Base-by-base conservation (phyloP, 257 asterid genomes). In the Hygrophila difformis region DNA sequence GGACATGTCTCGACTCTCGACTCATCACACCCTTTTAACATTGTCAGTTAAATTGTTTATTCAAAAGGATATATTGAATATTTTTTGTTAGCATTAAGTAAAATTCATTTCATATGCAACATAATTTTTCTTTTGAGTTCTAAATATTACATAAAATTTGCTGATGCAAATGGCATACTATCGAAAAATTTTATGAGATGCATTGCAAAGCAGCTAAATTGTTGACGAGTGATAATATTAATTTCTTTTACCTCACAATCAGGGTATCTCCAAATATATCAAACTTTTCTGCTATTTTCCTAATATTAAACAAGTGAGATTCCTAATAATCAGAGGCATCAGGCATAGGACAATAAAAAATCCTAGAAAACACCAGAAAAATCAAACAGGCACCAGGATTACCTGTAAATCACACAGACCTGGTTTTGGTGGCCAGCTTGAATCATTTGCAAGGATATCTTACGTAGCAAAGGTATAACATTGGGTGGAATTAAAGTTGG, bases 351-450 rank as follows among this genome's bases (percentile, higher is more conserved):
- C 6, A 18, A 21, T 44, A n/a, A n/a, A n/a, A n/a, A 26, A 26
- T 8, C 39, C 41, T 33, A 42, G 31, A 11, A 8, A 39, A 41
- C 18, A 20, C 37, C 53, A 33, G 36, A 41, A 39, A 61, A 44
- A 13, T 14, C 41, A 35, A 42, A 40, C 0, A 0, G 9, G 36
- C 17, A 45, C 42, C 21, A 44, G 47, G 10, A 22, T 53, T 53
- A 82, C 98, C 93, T 77, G 74, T 77, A 85, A 55, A 74, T 66
- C 49, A 56, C 74, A 59, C 73, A 60, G 43, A 82, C 62, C 60
- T 85, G 91, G 51, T 59, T 91, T 49, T 77, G 91, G 49, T 79
- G 88, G 37, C 93, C 96, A 2, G 94, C 88, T 80, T 75, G 85
- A 62, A 82, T 66, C 78, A 89, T 55, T 66, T 89, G 98, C 35